These are phyloP conservation scores for Candida freyschussii DNA, from an alignment of 1,139 yeast species.

Conservation along the genomic window DNA sequence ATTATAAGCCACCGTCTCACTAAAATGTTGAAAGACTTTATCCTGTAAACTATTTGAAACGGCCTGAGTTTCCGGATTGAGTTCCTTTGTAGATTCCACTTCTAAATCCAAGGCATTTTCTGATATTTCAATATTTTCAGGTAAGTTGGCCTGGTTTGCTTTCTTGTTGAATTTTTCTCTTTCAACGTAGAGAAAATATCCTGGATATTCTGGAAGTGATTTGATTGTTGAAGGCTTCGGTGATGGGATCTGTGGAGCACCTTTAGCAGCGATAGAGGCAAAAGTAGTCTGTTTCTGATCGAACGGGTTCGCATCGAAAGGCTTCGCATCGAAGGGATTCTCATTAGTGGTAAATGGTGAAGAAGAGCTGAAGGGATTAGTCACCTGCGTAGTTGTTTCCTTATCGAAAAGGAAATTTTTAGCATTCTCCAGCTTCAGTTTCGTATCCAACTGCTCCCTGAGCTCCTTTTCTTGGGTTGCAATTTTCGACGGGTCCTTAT, in stretches of 20 bases:
- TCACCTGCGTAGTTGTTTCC: conserved; percentile 27
- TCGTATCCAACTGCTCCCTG: conserved; percentile 37
- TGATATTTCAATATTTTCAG: conserved; percentile 42
- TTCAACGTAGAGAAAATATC: conserved; percentile 65
- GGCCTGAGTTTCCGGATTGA: conserved; percentile 33
- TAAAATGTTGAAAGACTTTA: conserved; percentile 71
- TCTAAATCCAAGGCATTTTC: conserved; percentile 32
- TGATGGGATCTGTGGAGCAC: conserved; percentile 21
- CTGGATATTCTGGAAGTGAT: conserved; percentile 49
- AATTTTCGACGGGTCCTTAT: conserved; percentile 50
- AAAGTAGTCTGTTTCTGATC: conserved; percentile 12
- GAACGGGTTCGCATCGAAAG: conserved; percentile 22
- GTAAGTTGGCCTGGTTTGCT: conserved; percentile 26
- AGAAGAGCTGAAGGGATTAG: conserved; percentile 29
- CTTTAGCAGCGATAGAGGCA: conserved; percentile 23
- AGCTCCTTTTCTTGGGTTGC: conserved; percentile 35
- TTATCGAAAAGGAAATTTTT: conserved; percentile 32
- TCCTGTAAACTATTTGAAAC: conserved; percentile 51
- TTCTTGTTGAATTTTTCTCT: conserved; percentile 49
- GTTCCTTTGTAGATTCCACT: conserved; percentile 28
- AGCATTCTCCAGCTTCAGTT: conserved; percentile 38
- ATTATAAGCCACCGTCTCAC: conserved; percentile 69
- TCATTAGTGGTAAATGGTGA: conserved; percentile 12
- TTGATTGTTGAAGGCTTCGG: conserved; percentile 21
- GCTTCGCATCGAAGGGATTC: conserved; percentile 20